Conservation (phyloP, 106 monocot species). For the Dioscorea zingiberensis region DNA sequence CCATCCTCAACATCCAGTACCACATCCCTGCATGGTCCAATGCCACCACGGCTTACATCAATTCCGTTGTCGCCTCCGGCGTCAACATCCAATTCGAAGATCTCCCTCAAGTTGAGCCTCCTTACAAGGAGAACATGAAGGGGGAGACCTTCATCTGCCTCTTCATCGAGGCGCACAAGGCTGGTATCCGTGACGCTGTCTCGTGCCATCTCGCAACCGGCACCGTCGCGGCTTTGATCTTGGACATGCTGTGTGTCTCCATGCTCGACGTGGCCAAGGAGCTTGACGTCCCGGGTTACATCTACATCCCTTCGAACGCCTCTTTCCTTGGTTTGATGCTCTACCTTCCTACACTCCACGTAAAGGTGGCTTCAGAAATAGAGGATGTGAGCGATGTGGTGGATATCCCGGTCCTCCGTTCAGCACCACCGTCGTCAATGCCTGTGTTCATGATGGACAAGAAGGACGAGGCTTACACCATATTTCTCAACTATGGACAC, state of each 20-base stretch:
- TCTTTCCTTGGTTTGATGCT: conserved; percentile 7
- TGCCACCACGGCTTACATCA: conserved; percentile 11
- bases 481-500: conserved; percentile 13
- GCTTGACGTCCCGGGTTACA: conserved; percentile 19
- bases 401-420: conserved; percentile 13
- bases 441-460: conserved; percentile 13
- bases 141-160: conserved; percentile 8
- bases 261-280: conserved; percentile 22
- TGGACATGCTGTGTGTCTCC: conserved; percentile 19
- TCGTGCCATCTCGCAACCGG: not conserved
- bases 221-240: conserved; percentile 15
- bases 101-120: conserved; percentile 15
- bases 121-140: not conserved
- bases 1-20: conserved; percentile 20
- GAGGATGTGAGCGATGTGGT: conserved; percentile 10
- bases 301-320: conserved; percentile 16
- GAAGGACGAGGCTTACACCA: conserved; percentile 9
- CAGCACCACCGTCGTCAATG: conserved; percentile 19
- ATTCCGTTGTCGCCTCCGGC: conserved; percentile 13
- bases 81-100: conserved; percentile 26
- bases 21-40: not conserved
- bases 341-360: conserved; percentile 12
- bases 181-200: conserved; percentile 10
- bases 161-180: conserved; percentile 13
- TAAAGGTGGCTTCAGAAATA: not conserved